Percentiles rank a stretch among this genome's conserved stretches.
Conservation (phyloP, 768 basidiomycete genomes). For the Chalciporus sphaerocephalus region DNA sequence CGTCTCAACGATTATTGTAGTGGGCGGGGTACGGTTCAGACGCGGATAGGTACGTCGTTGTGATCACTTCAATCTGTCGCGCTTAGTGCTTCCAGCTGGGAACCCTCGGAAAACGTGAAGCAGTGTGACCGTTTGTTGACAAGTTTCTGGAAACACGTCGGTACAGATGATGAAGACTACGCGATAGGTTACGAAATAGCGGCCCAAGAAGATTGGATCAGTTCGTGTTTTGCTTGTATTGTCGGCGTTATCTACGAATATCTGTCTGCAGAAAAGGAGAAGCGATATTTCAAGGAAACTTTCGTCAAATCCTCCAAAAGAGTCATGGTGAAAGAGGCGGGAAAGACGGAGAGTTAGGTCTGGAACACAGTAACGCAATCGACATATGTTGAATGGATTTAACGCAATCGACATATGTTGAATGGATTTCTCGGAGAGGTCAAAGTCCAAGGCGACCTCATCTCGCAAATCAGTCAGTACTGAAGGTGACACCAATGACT, state of each 20-base stretch:
- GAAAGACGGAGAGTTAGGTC: slow-evolving; percentile 21
- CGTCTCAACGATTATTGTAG: slow-evolving; percentile 33
- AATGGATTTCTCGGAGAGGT: slow-evolving; percentile 13
- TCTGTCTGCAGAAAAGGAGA: slow-evolving; percentile 35
- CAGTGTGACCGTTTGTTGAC: slow-evolving; percentile 53
- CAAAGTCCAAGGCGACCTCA: slow-evolving; percentile 10
- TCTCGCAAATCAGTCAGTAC: slow-evolving; percentile 8
- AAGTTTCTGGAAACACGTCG: slow-evolving; percentile 65
- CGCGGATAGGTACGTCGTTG: slow-evolving; percentile 46
- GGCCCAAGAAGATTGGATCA: slow-evolving; percentile 55
- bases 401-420: background rate
- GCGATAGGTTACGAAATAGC: slow-evolving; percentile 38
- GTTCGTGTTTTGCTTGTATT: slow-evolving; percentile 32
- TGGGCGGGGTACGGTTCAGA: slow-evolving; percentile 62
- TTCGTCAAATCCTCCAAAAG: slow-evolving; percentile 21
- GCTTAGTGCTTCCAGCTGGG: slow-evolving; percentile 50
- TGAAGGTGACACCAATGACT: slow-evolving; percentile 7
- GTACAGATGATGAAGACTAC: slow-evolving; percentile 55
- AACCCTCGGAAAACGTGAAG: slow-evolving; percentile 55
- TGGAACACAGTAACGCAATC: background rate
- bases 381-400: background rate
- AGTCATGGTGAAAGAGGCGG: slow-evolving; percentile 12
- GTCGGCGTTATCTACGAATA: background rate
- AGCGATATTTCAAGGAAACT: slow-evolving; percentile 32
- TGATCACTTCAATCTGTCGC: background rate